A percentile compares a stretch with the other conserved stretches of the same genome.
These are phyloP conservation scores for Pestalotiopsis sp. DNA, from an alignment of 2,329 filamentous ascomycete species.

Conservation along the genomic window DNA sequence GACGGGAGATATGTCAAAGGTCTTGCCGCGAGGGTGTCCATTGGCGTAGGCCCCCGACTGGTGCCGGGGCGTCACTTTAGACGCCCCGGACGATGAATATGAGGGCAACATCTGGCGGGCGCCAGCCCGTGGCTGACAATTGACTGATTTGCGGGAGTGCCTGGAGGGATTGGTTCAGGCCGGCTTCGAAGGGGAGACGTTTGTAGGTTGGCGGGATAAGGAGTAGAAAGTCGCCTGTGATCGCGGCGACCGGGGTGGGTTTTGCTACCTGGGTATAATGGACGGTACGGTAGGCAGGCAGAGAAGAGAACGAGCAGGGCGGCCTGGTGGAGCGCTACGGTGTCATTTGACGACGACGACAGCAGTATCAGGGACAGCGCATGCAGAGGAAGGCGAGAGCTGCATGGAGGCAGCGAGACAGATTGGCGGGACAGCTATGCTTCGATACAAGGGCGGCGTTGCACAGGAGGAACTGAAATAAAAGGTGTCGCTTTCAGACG, in stretches of 20 bases:
- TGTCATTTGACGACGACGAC: neutral
- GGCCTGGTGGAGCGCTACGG: neutral
- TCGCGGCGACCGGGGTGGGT: neutral
- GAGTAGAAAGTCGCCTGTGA: neutral
- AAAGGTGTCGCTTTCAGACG: slow-evolving; percentile 10
- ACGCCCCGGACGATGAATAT: slow-evolving; percentile 52
- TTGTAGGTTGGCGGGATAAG: neutral
- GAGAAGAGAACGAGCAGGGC: slow-evolving; percentile 4
- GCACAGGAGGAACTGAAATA: slow-evolving; percentile 8
- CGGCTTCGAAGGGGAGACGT: neutral
- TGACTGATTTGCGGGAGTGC: neutral
- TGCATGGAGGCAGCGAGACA: neutral
- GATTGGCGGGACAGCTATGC: slow-evolving; percentile 1
- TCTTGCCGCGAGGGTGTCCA: slow-evolving; percentile 77
- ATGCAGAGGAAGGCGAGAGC: neutral
- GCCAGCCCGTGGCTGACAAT: slow-evolving; percentile 8
- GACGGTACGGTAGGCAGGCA: neutral
- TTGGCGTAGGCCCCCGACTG: slow-evolving; percentile 75
- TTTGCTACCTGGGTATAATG: neutral
- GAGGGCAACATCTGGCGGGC: slow-evolving; percentile 59
- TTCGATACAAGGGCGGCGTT: neutral
- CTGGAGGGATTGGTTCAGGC: neutral
- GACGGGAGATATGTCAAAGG: slow-evolving; percentile 87
- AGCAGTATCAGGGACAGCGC: neutral
- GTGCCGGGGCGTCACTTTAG: slow-evolving; percentile 85